Evolutionary conservation across 139 green algal genomes (phyloP).

Genomic region (Ettlia oleoabundans): DNA sequence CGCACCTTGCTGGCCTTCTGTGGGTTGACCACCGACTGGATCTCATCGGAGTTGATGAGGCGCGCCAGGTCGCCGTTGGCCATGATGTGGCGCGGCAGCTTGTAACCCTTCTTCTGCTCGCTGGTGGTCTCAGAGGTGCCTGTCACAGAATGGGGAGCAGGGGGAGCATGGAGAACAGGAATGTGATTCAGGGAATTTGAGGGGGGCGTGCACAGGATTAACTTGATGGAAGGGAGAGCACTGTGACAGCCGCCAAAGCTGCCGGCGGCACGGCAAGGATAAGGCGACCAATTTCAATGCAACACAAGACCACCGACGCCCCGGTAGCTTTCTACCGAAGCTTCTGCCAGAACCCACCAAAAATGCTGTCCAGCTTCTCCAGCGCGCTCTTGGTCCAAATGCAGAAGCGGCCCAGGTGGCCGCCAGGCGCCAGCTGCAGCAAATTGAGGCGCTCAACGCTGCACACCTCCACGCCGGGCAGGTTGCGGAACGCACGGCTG

Average conservation of each 20-base stretch:
- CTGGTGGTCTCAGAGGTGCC: slow-evolving; percentile 72
- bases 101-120: slow-evolving; percentile 95
- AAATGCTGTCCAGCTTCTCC: slow-evolving; percentile 92
- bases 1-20: slow-evolving; percentile 67
- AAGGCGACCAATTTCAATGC: no score
- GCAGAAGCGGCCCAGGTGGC: slow-evolving; percentile 97
- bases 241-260: no score
- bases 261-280: no score
- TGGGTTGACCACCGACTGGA: slow-evolving; percentile 82
- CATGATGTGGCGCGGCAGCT: slow-evolving; percentile 89
- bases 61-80: slow-evolving; percentile 94
- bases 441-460: slow-evolving; percentile 94
- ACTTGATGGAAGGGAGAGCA: no score
- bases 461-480: slow-evolving; percentile 93
- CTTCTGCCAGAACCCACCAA: slow-evolving; percentile 46
- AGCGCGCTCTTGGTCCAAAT: slow-evolving; percentile 99
- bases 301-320: background rate
- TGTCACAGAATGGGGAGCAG: slow-evolving; percentile 15
- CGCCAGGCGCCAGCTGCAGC: slow-evolving; percentile 96
- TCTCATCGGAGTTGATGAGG: slow-evolving; percentile 97
- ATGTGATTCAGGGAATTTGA: no score
- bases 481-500: slow-evolving; percentile 93
- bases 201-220: no score
- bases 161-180: background rate
- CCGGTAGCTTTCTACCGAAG: no score